These are phyloP conservation scores for Leccinum variabile DNA, from an alignment of 1,284 basidiomycete species.

Conservation along the genomic window DNA sequence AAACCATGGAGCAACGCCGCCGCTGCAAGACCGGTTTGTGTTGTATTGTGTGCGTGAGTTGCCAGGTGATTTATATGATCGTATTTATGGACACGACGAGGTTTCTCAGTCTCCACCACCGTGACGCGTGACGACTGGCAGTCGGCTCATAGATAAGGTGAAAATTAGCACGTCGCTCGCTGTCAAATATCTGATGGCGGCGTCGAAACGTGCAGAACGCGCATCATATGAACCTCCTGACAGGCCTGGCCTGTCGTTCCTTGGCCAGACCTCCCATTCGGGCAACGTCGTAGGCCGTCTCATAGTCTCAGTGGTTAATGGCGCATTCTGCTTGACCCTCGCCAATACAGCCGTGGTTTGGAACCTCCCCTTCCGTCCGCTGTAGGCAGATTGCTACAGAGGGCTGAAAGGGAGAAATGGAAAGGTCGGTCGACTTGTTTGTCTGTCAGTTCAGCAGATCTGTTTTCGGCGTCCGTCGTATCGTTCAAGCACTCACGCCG, in stretches of 20 bases:
- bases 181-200: not conserved
- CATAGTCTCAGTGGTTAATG: slow-evolving; percentile 1
- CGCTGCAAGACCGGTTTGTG: not conserved
- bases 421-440: not conserved
- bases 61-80: not conserved
- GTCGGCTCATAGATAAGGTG: not conserved
- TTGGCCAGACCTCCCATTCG: slow-evolving; percentile 1
- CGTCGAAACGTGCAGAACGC: not conserved
- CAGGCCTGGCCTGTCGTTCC: not conserved
- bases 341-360: not conserved
- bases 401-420: slow-evolving; percentile 23
- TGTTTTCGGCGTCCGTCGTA: not conserved
- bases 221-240: not conserved
- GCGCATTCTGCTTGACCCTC: not conserved
- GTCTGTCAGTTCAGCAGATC: slow-evolving; percentile 1
- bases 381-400: slow-evolving; percentile 24
- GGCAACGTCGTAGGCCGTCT: not conserved
- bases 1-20: not conserved
- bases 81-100: not conserved
- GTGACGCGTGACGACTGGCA: not conserved
- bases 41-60: not conserved
- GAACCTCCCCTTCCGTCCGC: slow-evolving; percentile 25
- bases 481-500: not conserved
- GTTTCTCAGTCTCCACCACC: not conserved
- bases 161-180: not conserved